Percentiles rank a stretch among this genome's conserved stretches.
Evolutionary conservation across 2,329 filamentous ascomycete species (phyloP).

Genomic region (Diplodia scrobiculata): DNA sequence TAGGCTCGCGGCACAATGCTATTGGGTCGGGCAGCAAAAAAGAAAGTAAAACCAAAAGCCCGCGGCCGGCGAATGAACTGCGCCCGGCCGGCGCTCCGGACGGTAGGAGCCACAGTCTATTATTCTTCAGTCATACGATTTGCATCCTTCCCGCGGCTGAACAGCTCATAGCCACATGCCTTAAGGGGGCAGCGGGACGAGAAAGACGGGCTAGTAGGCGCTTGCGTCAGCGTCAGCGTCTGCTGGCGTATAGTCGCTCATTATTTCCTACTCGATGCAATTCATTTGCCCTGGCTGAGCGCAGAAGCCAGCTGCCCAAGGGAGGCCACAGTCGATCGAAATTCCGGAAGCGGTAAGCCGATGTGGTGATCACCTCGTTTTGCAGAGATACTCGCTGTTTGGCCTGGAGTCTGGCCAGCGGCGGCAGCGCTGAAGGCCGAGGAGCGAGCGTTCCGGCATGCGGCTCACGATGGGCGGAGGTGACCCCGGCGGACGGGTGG

Average conservation of each 20-base stretch:
- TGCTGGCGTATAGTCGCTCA: background rate
- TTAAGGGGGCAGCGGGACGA: background rate
- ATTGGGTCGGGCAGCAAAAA: background rate
- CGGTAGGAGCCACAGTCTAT: background rate
- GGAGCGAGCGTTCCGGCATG: background rate
- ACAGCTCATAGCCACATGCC: background rate
- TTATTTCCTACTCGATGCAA: background rate
- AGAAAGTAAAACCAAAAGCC: background rate
- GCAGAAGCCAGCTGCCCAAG: background rate
- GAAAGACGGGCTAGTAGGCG: background rate
- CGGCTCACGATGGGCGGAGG: background rate
- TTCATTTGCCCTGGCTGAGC: background rate
- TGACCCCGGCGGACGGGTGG: background rate
- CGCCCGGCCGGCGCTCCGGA: background rate
- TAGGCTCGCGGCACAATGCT: background rate
- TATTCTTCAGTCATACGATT: slow-evolving; percentile 9
- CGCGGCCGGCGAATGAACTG: background rate
- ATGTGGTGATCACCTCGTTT: slow-evolving; percentile 1
- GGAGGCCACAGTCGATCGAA: slow-evolving; percentile 22
- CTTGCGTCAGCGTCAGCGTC: background rate
- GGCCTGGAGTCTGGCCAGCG: background rate
- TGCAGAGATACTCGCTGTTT: background rate
- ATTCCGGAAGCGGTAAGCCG: slow-evolving; percentile 25
- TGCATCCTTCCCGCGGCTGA: background rate
- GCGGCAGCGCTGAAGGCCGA: background rate